Evolutionary conservation across 306 rosid species (phyloP), one percentile per base, ranked within the genome.

Genomic region (Cercis canadensis): DNA sequence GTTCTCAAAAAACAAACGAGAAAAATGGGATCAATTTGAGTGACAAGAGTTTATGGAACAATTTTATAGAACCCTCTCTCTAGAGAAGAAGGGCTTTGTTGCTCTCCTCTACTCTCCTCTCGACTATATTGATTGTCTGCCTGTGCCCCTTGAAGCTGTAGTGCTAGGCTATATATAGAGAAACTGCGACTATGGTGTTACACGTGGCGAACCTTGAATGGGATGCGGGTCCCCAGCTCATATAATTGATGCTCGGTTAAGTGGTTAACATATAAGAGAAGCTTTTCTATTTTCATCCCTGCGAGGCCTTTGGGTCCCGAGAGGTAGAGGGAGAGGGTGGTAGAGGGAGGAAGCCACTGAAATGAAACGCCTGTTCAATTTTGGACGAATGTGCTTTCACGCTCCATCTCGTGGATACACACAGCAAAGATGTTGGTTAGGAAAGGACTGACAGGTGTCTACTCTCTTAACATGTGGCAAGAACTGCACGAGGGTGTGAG

Each of bases 141-240:
- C 29, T 41, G 70, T 65, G 52, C 31, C 11, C n/a, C 15, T 49
- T 0, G 50, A n/a, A 4, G 13, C 3, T 13, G 45, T 43, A 1
- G 56, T 39, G 34, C 5, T 2, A 15, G 65, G 0, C 9, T 3
- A 83, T 87, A 75, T 85, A 87, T 79, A 77, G 86, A 73, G 44
- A 21, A 54, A 54, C n/a, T 0, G 2, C 4, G 24, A 69, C 67
- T 15, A 29, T 31, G 70, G 3, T 14, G 46, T 0, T 17, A 65
- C 88, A 87, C 88, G 88, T 84, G 91, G 83, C 82, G 12, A 1
- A 0, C 5, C 11, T 0, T 37, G 8, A 57, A 64, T 67, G 80
- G 80, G 16, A 0, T 14, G 13, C 13, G 12, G 64, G 33, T 5
- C 36, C 60, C 29, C 18, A 0, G 5, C 10, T 16, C 47, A 16